Evolutionary conservation across 2,329 filamentous ascomycete species (phyloP), one percentile per base, ranked within the genome.

Genomic region (Juglanconis juglandina): DNA sequence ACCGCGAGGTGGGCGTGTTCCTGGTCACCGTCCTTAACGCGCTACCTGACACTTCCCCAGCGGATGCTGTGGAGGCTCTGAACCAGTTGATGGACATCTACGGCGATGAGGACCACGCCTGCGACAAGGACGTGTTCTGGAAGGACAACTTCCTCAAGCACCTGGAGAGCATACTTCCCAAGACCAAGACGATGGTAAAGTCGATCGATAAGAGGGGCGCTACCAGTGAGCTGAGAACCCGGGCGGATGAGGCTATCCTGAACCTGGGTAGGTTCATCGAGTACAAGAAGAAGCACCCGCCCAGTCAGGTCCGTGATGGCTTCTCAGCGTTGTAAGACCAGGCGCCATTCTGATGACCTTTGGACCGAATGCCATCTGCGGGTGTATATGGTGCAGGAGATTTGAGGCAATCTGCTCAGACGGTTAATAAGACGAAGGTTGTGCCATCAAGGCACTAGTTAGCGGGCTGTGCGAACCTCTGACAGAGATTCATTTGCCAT

Each of bases 11-110:
- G 58, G 86, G 86, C 52, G 76, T 82, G 14, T 89, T 89, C 70
- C 75, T 90, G 53, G 64, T 89, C 56, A 83, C 80, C 2, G 70
- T 86, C 5, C 72, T 88, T 37, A 75, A 79, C 37, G 72, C 72
- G 9, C 73, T 83, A 17, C 82, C 85, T 5, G 74, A 80, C 49
- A 81, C 81, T 1, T 77, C 83, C 1, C 72, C 79, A 1, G 86
- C 85, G 2, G 84, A 88, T 50, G 77, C 78, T 5, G 79, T 89
- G 37, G 87, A 89, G 73, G 83, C 85, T 14, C 73, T 89, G 48
- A 85, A 89, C 72, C 85, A 88, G 70, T 64, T 90, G 17, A 87
- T 88, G 65, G 87, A 89, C 66, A 79, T 90, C 7, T 90, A 89
- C 71, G 82, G 80, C 33, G 84, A 89, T 68, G 84, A 86, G 70